Base-by-base conservation (phyloP, 768 basidiomycete species). In the Mycena amicta region DNA sequence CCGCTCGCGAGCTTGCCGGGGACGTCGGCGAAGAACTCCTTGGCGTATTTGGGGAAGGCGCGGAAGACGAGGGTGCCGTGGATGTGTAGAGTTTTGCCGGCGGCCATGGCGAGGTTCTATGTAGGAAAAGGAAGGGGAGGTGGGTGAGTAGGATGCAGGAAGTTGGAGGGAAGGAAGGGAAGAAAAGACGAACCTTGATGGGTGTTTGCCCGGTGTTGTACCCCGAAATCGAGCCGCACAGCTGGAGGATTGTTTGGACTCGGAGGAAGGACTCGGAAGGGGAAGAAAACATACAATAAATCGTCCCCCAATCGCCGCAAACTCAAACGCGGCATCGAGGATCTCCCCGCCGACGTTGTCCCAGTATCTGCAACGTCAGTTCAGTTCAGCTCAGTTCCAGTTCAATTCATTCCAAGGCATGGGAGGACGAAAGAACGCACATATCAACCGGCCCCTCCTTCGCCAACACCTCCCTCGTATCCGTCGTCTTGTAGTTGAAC, bases 401-500 rank as follows among this genome's bases (percentile, higher is more conserved):
- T n/a, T n/a, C n/a, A n/a, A n/a, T n/a, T 23, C n/a, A 5, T 22
- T 25, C 4, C 18, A 8, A 30, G 18, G 26, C 30, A 15, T 11
- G 26, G n/a, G 23, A 15, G 25, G 25, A 20, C 50, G 18, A 43
- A 43, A 6, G 41, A 12, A 30, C 27, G 5, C 67, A 80, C 71
- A 84, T 67, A 60, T 82, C 72, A 41, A 83, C 74, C 0, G 76
- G 79, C 16, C 80, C 80, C 55, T 82, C 71, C 55, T 72, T 70
- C 63, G 64, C 55, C 27, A 86, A 71, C 5, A 80, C 63, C 25
- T 79, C 76, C 16, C 40, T 18, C 11, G 52, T 53, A 25, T 53
- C 52, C 4, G 39, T 41, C 12, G 33, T 41, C 39, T 49, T 49
- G 47, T 49, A 49, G 47, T 49, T 49, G 47, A 49, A 49, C 22